Conservation (phyloP, 2,329 filamentous ascomycete species). For the Amesomyces nigricolor region DNA sequence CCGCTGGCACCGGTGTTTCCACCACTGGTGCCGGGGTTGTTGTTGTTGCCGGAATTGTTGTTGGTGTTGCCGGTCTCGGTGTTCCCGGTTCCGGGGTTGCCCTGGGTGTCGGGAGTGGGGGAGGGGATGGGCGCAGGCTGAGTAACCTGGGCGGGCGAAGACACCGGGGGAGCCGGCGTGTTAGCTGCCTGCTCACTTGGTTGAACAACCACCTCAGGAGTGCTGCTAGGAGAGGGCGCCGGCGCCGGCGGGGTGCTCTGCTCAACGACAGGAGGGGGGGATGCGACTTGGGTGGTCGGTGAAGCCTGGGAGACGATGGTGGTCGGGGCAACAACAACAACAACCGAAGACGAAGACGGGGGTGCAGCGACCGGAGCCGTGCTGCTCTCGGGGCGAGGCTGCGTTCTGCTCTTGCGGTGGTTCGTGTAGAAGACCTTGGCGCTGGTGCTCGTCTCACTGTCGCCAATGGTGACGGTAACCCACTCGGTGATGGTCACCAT, state of each 20-base stretch:
- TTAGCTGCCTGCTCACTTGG: constrained; percentile 1
- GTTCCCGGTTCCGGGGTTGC: neutral
- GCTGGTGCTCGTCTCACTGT: constrained; percentile 22
- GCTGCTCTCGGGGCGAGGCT: constrained; percentile 10
- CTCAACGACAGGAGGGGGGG: constrained; percentile 11
- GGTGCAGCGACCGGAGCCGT: constrained; percentile 14
- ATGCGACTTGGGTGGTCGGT: constrained; percentile 13
- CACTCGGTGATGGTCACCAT: constrained; percentile 35
- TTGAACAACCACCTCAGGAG: neutral
- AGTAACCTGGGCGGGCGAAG: constrained; percentile 1
- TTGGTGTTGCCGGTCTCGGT: constrained; percentile 9
- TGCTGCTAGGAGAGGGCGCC: neutral
- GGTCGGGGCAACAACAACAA: constrained; percentile 14
- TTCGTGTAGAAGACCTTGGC: constrained; percentile 22
- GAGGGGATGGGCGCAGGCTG: constrained; percentile 10
- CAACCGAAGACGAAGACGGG: constrained; percentile 4
- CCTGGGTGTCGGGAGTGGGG: neutral
- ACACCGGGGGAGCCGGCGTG: constrained; percentile 10
- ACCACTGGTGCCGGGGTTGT: constrained; percentile 8
- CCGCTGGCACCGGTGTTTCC: neutral
- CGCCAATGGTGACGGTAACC: constrained; percentile 40
- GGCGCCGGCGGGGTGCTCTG: constrained; percentile 13
- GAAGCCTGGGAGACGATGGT: constrained; percentile 20
- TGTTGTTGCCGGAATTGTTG: neutral
- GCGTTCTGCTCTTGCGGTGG: constrained; percentile 11